Evolutionary conservation across 805 yeast genomes (phyloP).

Genomic region (Metschnikowia drakensbergensis): DNA sequence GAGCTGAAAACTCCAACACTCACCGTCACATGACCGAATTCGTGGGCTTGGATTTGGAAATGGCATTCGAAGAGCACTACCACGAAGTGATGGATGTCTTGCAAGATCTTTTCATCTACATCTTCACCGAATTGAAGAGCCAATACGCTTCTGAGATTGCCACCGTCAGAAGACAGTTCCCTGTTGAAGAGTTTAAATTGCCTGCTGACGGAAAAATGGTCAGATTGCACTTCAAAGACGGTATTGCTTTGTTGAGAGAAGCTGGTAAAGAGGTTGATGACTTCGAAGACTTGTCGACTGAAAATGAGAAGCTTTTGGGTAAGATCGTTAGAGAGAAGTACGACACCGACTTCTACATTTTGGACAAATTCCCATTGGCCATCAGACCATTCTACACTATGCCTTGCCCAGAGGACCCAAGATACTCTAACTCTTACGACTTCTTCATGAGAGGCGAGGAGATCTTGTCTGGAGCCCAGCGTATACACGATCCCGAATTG

Average conservation of each 20-base stretch:
- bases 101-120: conserved; percentile 77
- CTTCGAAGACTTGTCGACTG: conserved; percentile 87
- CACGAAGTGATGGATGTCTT: conserved; percentile 74
- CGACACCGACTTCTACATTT: conserved; percentile 95
- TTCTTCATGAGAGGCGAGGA: conserved; percentile 99
- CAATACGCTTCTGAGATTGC: conserved; percentile 85
- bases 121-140: conserved; percentile 76
- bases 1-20: conserved; percentile 98
- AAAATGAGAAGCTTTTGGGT: conserved; percentile 92
- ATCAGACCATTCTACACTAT: conserved; percentile 98
- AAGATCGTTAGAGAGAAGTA: conserved; percentile 87
- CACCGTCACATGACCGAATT: conserved; percentile 99
- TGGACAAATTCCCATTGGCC: conserved; percentile 97
- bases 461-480: conserved; percentile 98
- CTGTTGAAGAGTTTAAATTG: conserved; percentile 94
- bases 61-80: conserved; percentile 97
- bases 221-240: conserved; percentile 83
- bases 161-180: conserved; percentile 87
- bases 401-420: conserved; percentile 93
- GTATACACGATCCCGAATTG: conserved; percentile 90
- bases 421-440: conserved; percentile 95
- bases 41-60: conserved; percentile 94
- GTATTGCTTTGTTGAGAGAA: conserved; percentile 78
- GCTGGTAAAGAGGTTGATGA: conserved; percentile 86
- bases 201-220: conserved; percentile 95